These are phyloP conservation scores for Perkinsus chesapeaki DNA, from an alignment of 169 alveolate genomes.

Conservation along the genomic window DNA sequence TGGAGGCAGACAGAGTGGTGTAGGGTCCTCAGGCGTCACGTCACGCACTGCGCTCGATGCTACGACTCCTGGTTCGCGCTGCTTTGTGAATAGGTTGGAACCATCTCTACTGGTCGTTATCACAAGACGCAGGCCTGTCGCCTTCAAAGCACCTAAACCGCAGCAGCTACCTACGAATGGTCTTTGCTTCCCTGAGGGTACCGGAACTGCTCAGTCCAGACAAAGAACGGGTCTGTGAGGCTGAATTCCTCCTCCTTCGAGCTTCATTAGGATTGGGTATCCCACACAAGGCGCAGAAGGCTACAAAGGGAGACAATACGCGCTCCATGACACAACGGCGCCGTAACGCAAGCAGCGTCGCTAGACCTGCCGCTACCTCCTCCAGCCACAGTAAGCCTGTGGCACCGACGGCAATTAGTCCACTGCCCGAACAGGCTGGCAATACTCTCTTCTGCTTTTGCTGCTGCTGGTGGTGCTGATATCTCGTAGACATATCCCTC, in stretches of 20 bases:
- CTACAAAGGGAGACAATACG: background rate
- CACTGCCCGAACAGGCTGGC: background rate
- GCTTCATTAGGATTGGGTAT: background rate
- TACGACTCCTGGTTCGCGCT: background rate
- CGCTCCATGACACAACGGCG: background rate
- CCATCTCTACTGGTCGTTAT: background rate
- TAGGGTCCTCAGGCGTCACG: background rate
- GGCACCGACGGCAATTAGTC: conserved; percentile 6
- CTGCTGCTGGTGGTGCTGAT: no score
- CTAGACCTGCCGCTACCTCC: background rate
- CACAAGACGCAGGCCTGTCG: background rate
- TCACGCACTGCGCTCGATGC: background rate
- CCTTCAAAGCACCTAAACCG: background rate
- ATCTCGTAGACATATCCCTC: no score
- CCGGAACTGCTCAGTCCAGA: background rate
- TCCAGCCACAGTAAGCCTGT: background rate
- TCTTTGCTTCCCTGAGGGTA: background rate
- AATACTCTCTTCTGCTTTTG: background rate
- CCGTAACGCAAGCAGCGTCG: background rate
- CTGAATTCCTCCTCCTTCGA: background rate
- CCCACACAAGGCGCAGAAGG: background rate
- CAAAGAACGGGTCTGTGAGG: background rate
- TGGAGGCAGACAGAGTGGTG: background rate
- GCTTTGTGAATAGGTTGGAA: background rate
- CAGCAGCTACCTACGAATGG: background rate